These are phyloP conservation scores for Albatrellus ellisii DNA, from an alignment of 768 basidiomycete genomes.

Conservation along the genomic window DNA sequence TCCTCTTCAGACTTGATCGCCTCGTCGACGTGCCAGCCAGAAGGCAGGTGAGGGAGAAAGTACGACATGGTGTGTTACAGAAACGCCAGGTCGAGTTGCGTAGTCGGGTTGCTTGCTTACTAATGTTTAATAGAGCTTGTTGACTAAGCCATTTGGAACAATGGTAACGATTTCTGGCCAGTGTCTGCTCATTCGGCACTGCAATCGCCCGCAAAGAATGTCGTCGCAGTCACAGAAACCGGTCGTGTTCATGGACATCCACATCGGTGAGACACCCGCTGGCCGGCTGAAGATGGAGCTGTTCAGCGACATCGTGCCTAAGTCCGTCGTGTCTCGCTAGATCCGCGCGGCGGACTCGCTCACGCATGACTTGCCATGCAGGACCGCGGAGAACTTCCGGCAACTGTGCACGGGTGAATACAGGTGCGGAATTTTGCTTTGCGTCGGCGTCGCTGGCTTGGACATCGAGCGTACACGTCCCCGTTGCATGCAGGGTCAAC, in stretches of 20 bases:
- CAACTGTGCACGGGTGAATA: conserved; percentile 97
- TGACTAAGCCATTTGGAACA: not conserved
- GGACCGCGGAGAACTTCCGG: conserved; percentile 96
- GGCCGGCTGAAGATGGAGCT: conserved; percentile 96
- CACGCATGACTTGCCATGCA: conserved; percentile 20
- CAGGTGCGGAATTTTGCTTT: conserved; percentile 35
- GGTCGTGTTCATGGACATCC: conserved; percentile 93
- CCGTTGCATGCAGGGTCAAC: conserved; percentile 55
- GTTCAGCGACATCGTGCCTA: conserved; percentile 91
- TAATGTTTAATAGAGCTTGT: no score
- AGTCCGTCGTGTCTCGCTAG: conserved; percentile 35
- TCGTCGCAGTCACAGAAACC: conserved; percentile 45
- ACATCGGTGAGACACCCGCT: conserved; percentile 93
- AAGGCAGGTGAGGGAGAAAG: conserved; percentile 78
- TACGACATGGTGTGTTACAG: conserved; percentile 80
- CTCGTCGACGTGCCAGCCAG: conserved; percentile 98
- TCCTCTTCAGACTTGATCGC: conserved; percentile 98
- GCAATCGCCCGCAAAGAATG: conserved; percentile 11
- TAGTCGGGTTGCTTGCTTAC: no score
- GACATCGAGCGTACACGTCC: conserved; percentile 10
- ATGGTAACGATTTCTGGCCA: not conserved
- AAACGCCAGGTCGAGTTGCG: no score
- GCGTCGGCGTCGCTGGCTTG: not conserved
- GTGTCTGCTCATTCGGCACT: not conserved
- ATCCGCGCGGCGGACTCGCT: not conserved